Percentiles rank a stretch among this genome's conserved stretches.
Conservation (phyloP, 148 eudicot genomes). For the Fallopia convolvulus region DNA sequence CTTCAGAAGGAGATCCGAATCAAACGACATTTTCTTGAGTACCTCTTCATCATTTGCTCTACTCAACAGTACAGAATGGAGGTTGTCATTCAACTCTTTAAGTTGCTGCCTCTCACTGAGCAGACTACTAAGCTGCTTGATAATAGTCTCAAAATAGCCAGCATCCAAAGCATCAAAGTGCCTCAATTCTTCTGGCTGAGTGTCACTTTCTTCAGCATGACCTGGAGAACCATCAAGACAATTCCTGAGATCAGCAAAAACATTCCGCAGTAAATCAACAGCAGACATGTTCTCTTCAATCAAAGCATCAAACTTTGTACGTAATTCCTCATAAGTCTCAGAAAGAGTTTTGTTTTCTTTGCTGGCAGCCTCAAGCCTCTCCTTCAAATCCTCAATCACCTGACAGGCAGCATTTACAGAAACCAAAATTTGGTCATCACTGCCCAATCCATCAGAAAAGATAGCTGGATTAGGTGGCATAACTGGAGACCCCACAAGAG, state of each 20-base stretch:
- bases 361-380: slow-evolving; percentile 40
- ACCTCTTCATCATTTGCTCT: slow-evolving; percentile 46
- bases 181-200: slow-evolving; percentile 15
- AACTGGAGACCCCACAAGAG: slow-evolving; percentile 25
- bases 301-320: slow-evolving; percentile 33
- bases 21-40: slow-evolving; percentile 34
- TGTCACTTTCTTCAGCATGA: slow-evolving; percentile 26
- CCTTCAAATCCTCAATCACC: slow-evolving; percentile 47
- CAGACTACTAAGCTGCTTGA: slow-evolving; percentile 39
- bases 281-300: slow-evolving; percentile 33
- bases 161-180: slow-evolving; percentile 35
- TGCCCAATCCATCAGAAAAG: slow-evolving; percentile 22
- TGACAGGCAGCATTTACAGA: slow-evolving; percentile 54
- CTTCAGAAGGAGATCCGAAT: slow-evolving; percentile 40
- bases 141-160: slow-evolving; percentile 36
- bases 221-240: slow-evolving; percentile 34
- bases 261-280: slow-evolving; percentile 33
- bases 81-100: slow-evolving; percentile 39
- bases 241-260: slow-evolving; percentile 36
- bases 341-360: slow-evolving; percentile 34
- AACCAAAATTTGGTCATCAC: slow-evolving; percentile 28
- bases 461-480: slow-evolving; percentile 14
- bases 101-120: slow-evolving; percentile 44
- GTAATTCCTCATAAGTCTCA: slow-evolving; percentile 24
- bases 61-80: slow-evolving; percentile 46